A percentile compares a stretch with the other conserved stretches of the same genome.
Conservation (phyloP, 2,329 filamentous ascomycete genomes). For the Pestalotiopsis sp. region DNA sequence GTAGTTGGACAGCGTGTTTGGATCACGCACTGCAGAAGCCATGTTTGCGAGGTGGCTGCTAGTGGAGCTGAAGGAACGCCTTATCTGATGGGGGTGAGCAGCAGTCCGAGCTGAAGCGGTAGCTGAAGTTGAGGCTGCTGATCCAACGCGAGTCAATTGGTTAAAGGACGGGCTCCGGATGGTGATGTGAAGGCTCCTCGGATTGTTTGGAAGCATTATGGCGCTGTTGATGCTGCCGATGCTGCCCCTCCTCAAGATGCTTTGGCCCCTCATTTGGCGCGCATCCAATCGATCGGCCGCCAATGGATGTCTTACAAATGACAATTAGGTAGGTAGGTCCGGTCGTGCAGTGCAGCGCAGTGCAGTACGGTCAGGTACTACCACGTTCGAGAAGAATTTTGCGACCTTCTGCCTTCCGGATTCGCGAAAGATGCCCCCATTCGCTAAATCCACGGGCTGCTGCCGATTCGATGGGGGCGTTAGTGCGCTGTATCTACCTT, state of each 20-base stretch:
- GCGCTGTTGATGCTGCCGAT: neutral
- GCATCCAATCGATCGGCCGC: neutral
- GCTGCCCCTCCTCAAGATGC: slow-evolving; percentile 28
- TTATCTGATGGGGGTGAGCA: slow-evolving; percentile 17
- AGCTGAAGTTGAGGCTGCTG: neutral
- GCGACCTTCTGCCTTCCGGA: neutral
- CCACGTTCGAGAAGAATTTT: neutral
- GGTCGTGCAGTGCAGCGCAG: neutral
- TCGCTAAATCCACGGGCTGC: neutral
- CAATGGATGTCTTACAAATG: neutral
- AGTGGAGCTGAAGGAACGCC: slow-evolving; percentile 19
- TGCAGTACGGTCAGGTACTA: neutral
- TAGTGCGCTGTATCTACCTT: neutral
- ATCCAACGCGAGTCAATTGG: slow-evolving; percentile 10
- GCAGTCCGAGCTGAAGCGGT: neutral
- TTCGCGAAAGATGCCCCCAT: slow-evolving; percentile 1
- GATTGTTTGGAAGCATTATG: slow-evolving; percentile 21
- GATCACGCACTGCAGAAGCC: slow-evolving; percentile 62
- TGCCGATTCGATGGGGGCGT: neutral
- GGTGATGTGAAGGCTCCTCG: slow-evolving; percentile 28
- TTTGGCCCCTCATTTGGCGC: slow-evolving; percentile 26
- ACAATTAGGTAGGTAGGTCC: neutral
- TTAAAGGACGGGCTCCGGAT: slow-evolving; percentile 26
- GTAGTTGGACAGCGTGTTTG: slow-evolving; percentile 91
- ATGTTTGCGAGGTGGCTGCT: slow-evolving; percentile 26